phyloP scores from a whole-genome alignment of 805 yeast species.

The Blastobotrys americana region DNA sequence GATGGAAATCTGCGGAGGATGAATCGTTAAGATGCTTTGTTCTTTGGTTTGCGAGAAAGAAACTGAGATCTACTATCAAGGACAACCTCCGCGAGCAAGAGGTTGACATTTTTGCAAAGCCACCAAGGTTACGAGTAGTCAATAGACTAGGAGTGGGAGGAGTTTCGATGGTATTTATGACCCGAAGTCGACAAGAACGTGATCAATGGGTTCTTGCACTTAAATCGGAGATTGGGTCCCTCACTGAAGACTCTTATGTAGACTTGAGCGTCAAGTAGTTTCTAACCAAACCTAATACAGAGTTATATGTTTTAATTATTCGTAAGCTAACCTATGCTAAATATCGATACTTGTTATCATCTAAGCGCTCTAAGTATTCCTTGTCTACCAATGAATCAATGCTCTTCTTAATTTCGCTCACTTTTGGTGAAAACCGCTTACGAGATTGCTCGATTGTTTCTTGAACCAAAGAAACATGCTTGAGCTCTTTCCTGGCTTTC shows the following conservation, averaged over 20 bases:
- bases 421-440: constrained; percentile 74
- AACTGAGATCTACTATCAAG: constrained; percentile 18
- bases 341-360: constrained; percentile 68
- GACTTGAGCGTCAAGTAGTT: constrained; percentile 16
- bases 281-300: neutral
- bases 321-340: constrained; percentile 48
- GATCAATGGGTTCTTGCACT: constrained; percentile 66
- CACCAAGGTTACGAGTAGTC: constrained; percentile 29
- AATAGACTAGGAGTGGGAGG: constrained; percentile 62
- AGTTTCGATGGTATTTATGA: constrained; percentile 62
- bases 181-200: constrained; percentile 73
- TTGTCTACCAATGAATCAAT: constrained; percentile 79
- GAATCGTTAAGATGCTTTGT: constrained; percentile 73
- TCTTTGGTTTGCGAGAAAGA: constrained; percentile 70
- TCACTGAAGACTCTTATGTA: constrained; percentile 14
- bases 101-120: constrained; percentile 8
- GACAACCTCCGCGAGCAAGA: constrained; percentile 15
- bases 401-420: constrained; percentile 79
- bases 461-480: constrained; percentile 72
- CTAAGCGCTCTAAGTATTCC: constrained; percentile 73
- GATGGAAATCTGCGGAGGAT: constrained; percentile 77
- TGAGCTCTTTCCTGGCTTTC: constrained; percentile 81
- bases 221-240: constrained; percentile 27
- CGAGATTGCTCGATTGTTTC: constrained; percentile 85
- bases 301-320: neutral